phyloP scores from a whole-genome alignment of 345 rosid species.

The Pelargonium nanum region DNA sequence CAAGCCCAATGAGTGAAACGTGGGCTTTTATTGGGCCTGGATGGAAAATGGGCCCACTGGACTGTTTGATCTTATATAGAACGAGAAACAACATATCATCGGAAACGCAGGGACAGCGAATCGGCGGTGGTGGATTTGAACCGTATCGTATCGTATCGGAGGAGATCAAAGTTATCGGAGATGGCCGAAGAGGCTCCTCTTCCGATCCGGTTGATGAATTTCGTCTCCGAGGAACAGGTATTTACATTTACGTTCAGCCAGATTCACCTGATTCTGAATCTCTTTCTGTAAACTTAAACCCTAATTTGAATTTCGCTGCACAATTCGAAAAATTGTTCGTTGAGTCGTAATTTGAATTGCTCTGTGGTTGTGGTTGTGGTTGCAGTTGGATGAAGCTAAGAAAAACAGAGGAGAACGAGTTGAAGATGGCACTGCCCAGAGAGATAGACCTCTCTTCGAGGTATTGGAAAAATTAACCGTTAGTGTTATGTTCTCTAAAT shows the following conservation, averaged over 20 bases:
- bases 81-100: too few species aligned
- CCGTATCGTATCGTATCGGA: not conserved
- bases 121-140: not conserved
- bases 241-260: not conserved
- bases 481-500: not conserved
- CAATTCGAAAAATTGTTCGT: not conserved
- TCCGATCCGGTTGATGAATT: conserved; percentile 70
- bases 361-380: conserved; percentile 9
- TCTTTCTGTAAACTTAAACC: conserved; percentile 7
- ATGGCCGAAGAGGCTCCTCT: conserved; percentile 61
- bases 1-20: too few species aligned
- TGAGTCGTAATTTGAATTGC: not conserved
- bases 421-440: conserved; percentile 91
- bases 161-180: conserved; percentile 4
- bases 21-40: not conserved
- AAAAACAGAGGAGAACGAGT: conserved; percentile 77
- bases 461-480: conserved; percentile 15
- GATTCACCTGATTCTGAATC: not conserved
- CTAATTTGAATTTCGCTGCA: not conserved
- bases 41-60: not conserved
- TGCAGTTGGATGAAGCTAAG: conserved; percentile 77
- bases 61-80: not conserved
- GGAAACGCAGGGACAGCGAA: not conserved
- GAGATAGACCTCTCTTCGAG: conserved; percentile 84
- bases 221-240: conserved; percentile 89